Evolutionary conservation across 2,329 filamentous ascomycete genomes (phyloP), one percentile per base, ranked within the genome.

Genomic region (Rutstroemia sydowiana): DNA sequence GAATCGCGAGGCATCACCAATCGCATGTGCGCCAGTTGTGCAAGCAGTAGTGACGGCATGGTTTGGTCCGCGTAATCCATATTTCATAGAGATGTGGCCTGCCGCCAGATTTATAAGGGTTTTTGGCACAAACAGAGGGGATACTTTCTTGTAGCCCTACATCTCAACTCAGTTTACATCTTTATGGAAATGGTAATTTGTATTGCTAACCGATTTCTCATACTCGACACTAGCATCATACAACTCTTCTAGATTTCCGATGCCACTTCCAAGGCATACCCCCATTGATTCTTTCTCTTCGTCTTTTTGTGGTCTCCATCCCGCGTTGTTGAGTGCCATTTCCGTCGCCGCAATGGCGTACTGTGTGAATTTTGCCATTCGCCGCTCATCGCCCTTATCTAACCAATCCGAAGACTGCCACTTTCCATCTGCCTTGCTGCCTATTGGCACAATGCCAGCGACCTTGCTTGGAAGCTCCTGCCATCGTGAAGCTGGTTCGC

Each of bases 91-190:
- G 34, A 97, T 83, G 66, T 97, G 92, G 0, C 93, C 93, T 9
- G 93, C 93, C 0, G 88, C 93, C 59, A 98, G 79, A 67, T 98
- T 98, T 70, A 95, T 95, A 45, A 98, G 76, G 7, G 97, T 82
- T 60, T 88, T 86, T 6, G 93, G 93, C 7, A 97, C 90, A 65
- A 98, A 97, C 3, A 95, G 73, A 1, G 93, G 93, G 31, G 91
- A 95, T 2, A 97, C 87, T 64, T 93, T 95, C 61, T 81, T 88
- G 68, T 96, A 95, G 57, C 92, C 92, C 88, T 93, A 48, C 32
- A 54, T 48, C 26, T 30, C 45, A 37, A 60, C 56, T 61, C 51
- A 62, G 59, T 61, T 55, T 53, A 51, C 20, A 32, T 54, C 40
- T 48, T 28, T 7, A 28, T 9, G 26, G n/a, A 30, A 20, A 18